phyloP scores from a whole-genome alignment of 768 basidiomycete species.

The Phaffia australis region DNA sequence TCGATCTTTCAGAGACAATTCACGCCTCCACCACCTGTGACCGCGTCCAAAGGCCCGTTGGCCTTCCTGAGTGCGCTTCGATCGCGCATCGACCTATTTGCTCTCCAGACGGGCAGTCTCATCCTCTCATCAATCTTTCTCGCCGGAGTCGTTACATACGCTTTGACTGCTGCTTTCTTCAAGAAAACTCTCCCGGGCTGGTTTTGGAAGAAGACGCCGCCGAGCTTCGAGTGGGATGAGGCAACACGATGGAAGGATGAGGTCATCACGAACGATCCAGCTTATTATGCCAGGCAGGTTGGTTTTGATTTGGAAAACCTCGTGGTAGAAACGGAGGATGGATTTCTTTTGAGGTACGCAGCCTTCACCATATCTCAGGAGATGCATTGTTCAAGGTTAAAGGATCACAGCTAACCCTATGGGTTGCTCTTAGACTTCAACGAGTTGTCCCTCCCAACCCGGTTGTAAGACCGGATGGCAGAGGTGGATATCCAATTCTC shows the following conservation, averaged over 20 bases:
- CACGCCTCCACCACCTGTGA: background rate
- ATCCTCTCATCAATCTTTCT: conserved; percentile 42
- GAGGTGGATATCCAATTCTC: conserved; percentile 39
- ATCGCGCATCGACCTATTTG: conserved; percentile 32
- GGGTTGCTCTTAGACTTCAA: conserved; percentile 13
- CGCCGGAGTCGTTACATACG: conserved; percentile 42
- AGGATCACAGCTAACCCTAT: background rate
- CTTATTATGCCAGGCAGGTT: conserved; percentile 42
- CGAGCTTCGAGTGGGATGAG: conserved; percentile 39
- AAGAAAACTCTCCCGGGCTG: conserved; percentile 26
- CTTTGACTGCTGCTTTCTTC: conserved; percentile 32
- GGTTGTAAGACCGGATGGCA: background rate
- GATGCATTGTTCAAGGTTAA: background rate
- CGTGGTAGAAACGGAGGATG: conserved; percentile 45
- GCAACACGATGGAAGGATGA: conserved; percentile 39
- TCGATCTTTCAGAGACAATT: conserved; percentile 17
- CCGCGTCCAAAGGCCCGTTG: conserved; percentile 16
- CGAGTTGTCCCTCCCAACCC: conserved; percentile 15
- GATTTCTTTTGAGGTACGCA: conserved; percentile 37
- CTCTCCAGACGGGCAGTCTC: conserved; percentile 38
- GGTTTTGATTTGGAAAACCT: conserved; percentile 44
- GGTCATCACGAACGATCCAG: conserved; percentile 41
- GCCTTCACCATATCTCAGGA: background rate
- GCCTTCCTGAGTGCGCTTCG: conserved; percentile 19
- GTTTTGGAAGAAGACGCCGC: conserved; percentile 29